Conservation (phyloP, 2,329 filamentous ascomycete species). For the Pseudogymnoascus sp. region DNA sequence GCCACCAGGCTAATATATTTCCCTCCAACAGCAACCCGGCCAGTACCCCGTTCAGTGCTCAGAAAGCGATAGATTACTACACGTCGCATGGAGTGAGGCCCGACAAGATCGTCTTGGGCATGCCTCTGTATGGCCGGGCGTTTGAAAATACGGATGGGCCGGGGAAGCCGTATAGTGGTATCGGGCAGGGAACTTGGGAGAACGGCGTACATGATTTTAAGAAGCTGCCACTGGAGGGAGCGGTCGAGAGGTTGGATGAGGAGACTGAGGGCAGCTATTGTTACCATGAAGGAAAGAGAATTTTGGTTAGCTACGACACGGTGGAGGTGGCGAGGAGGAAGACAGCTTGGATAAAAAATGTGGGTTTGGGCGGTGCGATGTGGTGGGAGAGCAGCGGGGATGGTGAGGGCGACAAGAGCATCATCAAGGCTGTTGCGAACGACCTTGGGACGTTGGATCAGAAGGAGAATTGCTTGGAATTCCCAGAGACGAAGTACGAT, state of each 20-base stretch:
- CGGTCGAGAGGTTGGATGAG: conserved; percentile 56
- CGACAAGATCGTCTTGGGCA: conserved; percentile 76
- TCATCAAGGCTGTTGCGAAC: conserved; percentile 60
- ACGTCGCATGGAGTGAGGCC: conserved; percentile 53
- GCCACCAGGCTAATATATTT: conserved; percentile 76
- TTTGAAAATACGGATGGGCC: conserved; percentile 73
- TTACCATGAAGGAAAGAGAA: conserved; percentile 55
- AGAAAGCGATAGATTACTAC: conserved; percentile 66
- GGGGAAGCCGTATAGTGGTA: conserved; percentile 60
- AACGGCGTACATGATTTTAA: conserved; percentile 84
- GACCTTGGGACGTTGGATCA: conserved; percentile 45
- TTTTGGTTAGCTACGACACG: conserved; percentile 75
- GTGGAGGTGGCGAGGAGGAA: conserved; percentile 61
- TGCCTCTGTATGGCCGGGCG: conserved; percentile 85
- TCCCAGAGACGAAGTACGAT: conserved; percentile 62
- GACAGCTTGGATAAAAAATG: conserved; percentile 59
- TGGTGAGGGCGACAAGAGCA: conserved; percentile 53
- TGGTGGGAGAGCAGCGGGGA: conserved; percentile 93
- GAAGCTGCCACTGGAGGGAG: conserved; percentile 62
- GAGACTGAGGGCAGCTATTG: conserved; percentile 66
- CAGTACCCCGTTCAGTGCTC: conserved; percentile 72
- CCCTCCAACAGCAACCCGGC: conserved; percentile 47
- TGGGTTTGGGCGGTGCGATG: conserved; percentile 79
- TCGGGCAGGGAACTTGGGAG: conserved; percentile 79
- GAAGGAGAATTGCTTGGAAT: conserved; percentile 52